These are phyloP conservation scores for Extremus antarcticus DNA, from an alignment of 495 filamentous ascomycete species.

Conservation along the genomic window DNA sequence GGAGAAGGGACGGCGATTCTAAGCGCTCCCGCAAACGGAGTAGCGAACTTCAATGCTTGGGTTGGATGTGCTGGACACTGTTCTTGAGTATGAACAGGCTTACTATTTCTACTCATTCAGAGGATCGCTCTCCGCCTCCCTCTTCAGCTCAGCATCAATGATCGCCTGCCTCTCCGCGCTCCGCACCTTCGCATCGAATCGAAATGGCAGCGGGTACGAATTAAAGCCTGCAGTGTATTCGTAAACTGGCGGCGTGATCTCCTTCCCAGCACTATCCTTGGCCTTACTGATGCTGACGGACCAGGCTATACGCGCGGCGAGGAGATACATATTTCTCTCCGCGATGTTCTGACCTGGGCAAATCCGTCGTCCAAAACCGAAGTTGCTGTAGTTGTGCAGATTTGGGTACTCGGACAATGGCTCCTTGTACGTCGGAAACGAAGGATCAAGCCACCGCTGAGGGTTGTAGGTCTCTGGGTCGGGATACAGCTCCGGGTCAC, in stretches of 20 bases:
- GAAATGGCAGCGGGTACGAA: constrained; percentile 16
- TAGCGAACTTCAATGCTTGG: constrained; percentile 43
- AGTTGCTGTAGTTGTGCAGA: constrained; percentile 40
- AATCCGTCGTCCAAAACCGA: constrained; percentile 46
- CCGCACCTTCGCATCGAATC: constrained; percentile 21
- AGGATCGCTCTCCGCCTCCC: not conserved
- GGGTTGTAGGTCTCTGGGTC: constrained; percentile 28
- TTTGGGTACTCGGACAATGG: constrained; percentile 40
- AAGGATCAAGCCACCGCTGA: constrained; percentile 29
- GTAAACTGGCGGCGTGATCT: constrained; percentile 38
- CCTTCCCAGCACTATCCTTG: constrained; percentile 26
- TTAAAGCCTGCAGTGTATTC: constrained; percentile 43
- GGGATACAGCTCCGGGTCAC: constrained; percentile 24
- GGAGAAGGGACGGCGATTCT: constrained; percentile 40
- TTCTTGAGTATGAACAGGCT: too few species aligned
- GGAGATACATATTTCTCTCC: constrained; percentile 41
- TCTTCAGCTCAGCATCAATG: not conserved
- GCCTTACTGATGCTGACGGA: constrained; percentile 33
- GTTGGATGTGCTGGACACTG: constrained; percentile 3
- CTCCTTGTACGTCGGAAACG: constrained; percentile 41
- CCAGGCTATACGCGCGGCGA: constrained; percentile 46
- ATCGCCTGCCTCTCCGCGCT: constrained; percentile 22
- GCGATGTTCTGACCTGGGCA: constrained; percentile 46
- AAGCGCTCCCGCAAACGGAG: constrained; percentile 35
- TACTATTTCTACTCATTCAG: too few species aligned